Evolutionary conservation across 2,329 filamentous ascomycete species (phyloP), one percentile per base, ranked within the genome.

Genomic region (Paecilomyces variotii): DNA sequence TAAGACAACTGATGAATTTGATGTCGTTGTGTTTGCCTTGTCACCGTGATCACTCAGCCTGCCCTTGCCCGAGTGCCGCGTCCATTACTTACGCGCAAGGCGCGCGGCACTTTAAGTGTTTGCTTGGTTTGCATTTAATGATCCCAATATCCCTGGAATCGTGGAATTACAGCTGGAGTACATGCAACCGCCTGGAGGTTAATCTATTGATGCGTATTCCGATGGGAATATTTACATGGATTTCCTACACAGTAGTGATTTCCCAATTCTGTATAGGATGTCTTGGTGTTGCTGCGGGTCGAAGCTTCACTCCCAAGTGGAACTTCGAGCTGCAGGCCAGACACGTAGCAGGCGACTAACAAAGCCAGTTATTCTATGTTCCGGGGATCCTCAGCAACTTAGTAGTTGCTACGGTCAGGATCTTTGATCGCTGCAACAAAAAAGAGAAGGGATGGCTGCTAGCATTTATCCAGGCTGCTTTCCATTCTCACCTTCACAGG

Each of bases 121-220:
- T 70, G 67, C 53, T 50, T 39, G 59, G 64, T 69, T 70, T 69
- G 66, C 64, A 68, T 39, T 45, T 19, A 10, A 7, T 7, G 14
- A 19, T 19, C 7, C 6, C 39, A 19, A 39, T 6, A 3, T 39
- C 4, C 35, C 35, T n/a, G 14, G n/a, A n/a, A 19, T n/a, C 14
- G 6, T 19, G 9, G 10, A 14, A 45, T 14, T 19, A 45, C n/a
- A 19, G n/a, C 10, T 34, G 7, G 28, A 32, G 30, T 32, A 24
- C n/a, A 24, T 4, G n/a, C n/a, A 9, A 1, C 7, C n/a, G 9
- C 39, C 2, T 12, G 35, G 12, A 39, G n/a, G 6, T n/a, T 14
- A 45, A 19, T 45, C n/a, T 45, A 19, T 19, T 19, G 5, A 7
- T 45, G 14, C 19, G 7, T 19, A 9, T 10, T 14, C 35, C n/a